These are phyloP conservation scores for Fusarium lyarnte DNA, from an alignment of 2,329 filamentous ascomycete genomes.

Conservation along the genomic window DNA sequence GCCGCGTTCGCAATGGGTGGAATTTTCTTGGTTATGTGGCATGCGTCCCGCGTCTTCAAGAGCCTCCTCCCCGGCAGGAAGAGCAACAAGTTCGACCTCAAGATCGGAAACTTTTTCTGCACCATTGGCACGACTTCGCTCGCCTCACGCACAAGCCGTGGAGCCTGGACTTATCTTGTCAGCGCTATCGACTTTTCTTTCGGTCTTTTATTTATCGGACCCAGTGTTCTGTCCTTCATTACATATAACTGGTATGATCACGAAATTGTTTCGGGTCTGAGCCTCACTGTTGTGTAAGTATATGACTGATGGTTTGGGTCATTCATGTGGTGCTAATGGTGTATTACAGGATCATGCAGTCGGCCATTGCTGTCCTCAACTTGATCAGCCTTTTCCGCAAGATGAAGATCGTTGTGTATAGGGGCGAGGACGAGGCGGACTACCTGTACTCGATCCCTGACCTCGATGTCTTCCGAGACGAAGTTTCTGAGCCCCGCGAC, in stretches of 20 bases:
- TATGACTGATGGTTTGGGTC: too few relatives aligned
- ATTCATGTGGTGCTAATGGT: background rate
- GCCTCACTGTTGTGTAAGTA: constrained; percentile 36
- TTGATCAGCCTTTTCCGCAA: constrained; percentile 33
- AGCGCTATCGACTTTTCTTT: constrained; percentile 34
- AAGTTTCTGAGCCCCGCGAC: constrained; percentile 29
- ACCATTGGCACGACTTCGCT: constrained; percentile 17
- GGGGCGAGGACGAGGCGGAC: constrained; percentile 25
- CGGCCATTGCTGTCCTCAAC: constrained; percentile 20
- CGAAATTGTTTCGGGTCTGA: constrained; percentile 3
- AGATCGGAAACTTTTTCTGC: constrained; percentile 36
- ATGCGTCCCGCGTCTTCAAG: constrained; percentile 8
- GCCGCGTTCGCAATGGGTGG: constrained; percentile 21
- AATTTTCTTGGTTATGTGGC: constrained; percentile 24
- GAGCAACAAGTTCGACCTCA: constrained; percentile 34
- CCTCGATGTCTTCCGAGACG: constrained; percentile 33
- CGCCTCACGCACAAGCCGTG: background rate
- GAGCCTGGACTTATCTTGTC: constrained; percentile 11
- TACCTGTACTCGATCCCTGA: constrained; percentile 16
- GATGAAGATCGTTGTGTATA: constrained; percentile 31
- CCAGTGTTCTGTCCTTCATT: constrained; percentile 15
- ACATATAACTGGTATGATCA: background rate
- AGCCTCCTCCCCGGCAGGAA: constrained; percentile 13
- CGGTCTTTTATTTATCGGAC: constrained; percentile 31
- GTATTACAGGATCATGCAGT: constrained; percentile 20